These are phyloP conservation scores for Neckera pumila DNA, from an alignment of 225 moss, liverwort and hornwort species.

Conservation along the genomic window DNA sequence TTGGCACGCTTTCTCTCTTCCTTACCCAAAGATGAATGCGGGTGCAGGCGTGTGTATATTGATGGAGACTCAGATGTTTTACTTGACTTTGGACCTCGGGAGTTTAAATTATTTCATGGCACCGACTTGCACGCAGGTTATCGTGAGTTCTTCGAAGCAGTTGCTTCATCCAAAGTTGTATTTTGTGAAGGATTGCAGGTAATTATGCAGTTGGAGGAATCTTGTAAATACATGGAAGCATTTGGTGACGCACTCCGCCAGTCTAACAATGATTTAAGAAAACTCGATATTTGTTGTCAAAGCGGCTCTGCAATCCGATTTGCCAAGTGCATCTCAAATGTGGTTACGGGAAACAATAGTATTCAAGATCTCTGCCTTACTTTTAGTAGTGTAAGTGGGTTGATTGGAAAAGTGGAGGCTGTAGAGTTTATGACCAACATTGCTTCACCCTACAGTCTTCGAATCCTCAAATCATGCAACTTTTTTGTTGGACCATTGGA, in stretches of 20 bases:
- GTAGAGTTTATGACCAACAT: too few relatives aligned
- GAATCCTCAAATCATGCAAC: too few relatives aligned
- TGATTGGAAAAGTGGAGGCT: too few relatives aligned
- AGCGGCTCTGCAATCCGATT: too few relatives aligned
- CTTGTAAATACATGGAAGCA: not conserved
- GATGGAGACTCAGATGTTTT: fast-evolving
- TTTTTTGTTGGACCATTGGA: fast-evolving
- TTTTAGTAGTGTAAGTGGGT: too few relatives aligned
- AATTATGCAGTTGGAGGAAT: fast-evolving
- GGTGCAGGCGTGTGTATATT: fast-evolving
- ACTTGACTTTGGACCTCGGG: fast-evolving
- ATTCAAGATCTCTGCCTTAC: too few relatives aligned
- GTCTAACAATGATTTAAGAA: not conserved
- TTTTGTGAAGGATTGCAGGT: fast-evolving
- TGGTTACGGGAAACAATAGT: too few relatives aligned
- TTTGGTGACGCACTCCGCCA: not conserved
- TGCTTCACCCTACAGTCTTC: too few relatives aligned
- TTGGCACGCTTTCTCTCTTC: not conserved
- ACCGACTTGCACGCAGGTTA: too few relatives aligned
- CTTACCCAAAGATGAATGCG: not conserved
- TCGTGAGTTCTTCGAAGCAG: not conserved
- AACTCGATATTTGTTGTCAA: not conserved
- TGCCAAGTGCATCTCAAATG: too few relatives aligned
- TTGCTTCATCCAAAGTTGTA: not conserved
- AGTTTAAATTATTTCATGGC: too few relatives aligned